Base-by-base conservation (phyloP, 1,139 yeast genomes). In the Taphrina wiesneri region DNA sequence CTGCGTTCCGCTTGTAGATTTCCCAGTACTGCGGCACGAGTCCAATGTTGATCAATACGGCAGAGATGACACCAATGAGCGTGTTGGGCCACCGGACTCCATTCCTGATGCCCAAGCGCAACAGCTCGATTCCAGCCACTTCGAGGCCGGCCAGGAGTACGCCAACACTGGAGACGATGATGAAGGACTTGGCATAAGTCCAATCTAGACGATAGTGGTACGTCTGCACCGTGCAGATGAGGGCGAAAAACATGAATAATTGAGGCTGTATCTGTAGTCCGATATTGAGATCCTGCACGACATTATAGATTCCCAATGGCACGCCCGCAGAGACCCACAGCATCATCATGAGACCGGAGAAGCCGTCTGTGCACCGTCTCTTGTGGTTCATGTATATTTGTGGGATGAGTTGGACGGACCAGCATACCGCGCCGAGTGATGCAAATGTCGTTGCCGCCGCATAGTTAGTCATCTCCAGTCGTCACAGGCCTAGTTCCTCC, bases 401-500 rank as follows among this genome's bases (percentile, higher is more conserved):
- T 1, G 98, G 97, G 1, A 90, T 81, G 70, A 91, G 79, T 76
- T 92, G 97, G 70, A 91, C 78, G 75, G 97, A 91, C 97, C 97
- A 92, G 69, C 89, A 81, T 3, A 91, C 84, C 0, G 97, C 91
- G 17, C 96, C 97, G 1, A 88, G 81, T 7, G 96, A 90, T n/a
- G 90, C 97, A 68, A 90, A 80, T 7, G 88, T 91, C 63, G 89
- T 90, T 28, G 89, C 85, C 1, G 90, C 90, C 15, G 71, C 68
- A 13, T 47, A 7, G 23, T 53, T 59, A 4, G 47, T 21, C 34
- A 30, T 21, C n/a, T 19, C 28, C 17, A 39, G 19, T 39, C 19
- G 6, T n/a, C 15, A 32, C 2, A 2, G 36, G 36, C 1, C n/a
- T n/a, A n/a, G n/a, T n/a, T n/a, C n/a, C n/a, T n/a, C n/a, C n/a